These are phyloP conservation scores for Sphaerostilbella broomeana DNA, from an alignment of 2,329 filamentous ascomycete species.

Conservation along the genomic window DNA sequence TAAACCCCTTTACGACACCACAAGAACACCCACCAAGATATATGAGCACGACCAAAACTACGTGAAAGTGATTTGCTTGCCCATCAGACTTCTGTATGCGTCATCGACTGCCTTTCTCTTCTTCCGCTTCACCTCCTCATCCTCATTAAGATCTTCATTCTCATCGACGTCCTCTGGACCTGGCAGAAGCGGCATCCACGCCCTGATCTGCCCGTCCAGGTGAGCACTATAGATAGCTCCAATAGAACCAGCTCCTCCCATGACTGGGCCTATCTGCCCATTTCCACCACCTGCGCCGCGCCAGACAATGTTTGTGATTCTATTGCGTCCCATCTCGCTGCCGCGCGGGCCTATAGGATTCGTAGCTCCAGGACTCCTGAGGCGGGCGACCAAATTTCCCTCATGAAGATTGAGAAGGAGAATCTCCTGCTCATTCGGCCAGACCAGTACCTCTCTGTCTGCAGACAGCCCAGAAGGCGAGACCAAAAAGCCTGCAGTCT, in stretches of 20 bases:
- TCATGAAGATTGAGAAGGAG: conserved; percentile 73
- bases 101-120: conserved; percentile 77
- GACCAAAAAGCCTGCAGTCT: conserved; percentile 54
- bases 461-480: conserved; percentile 54
- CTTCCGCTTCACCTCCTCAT: conserved; percentile 43
- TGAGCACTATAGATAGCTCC: conserved; percentile 72
- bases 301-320: conserved; percentile 74
- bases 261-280: conserved; percentile 52
- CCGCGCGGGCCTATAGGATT: conserved; percentile 33
- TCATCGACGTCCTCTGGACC: conserved; percentile 46
- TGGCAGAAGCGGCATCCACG: conserved; percentile 61
- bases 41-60: conserved; percentile 15
- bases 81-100: conserved; percentile 71
- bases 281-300: conserved; percentile 51
- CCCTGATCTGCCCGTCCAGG: conserved; percentile 73
- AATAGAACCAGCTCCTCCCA: conserved; percentile 46
- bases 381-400: conserved; percentile 62
- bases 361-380: conserved; percentile 57
- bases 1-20: no score
- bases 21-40: no score
- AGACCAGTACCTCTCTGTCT: conserved; percentile 62
- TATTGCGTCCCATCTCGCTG: conserved; percentile 54
- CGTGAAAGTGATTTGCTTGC: conserved; percentile 60
- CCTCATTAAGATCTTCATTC: conserved; percentile 34
- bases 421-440: conserved; percentile 76